Base-by-base conservation (phyloP, 345 rosid species). In the Salix udensis region DNA sequence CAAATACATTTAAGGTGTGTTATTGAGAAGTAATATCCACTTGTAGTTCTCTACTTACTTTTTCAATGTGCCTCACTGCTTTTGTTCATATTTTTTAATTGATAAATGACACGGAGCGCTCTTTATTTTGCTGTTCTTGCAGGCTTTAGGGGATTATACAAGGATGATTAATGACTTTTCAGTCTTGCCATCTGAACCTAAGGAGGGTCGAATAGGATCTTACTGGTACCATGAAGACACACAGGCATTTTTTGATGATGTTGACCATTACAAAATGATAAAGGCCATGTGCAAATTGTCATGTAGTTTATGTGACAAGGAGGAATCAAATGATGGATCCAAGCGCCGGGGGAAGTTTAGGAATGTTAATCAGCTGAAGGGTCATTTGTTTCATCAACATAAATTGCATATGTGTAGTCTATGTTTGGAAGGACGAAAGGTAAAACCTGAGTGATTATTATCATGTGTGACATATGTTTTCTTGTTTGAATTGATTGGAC, bases 241-340 rank as follows among this genome's bases (percentile, higher is more conserved):
- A 6, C 88, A 88, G 70, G 88, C 94, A 12, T 92, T 91, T 83
- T 96, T 96, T 78, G 97, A 96, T 81, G 98, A 96, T 58, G 83
- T 78, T 65, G 99, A 94, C 76, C 97, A 96, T 53, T 96, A 96
- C 84, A 91, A 83, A 87, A 90, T 96, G 99, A 87, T 96, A 82
- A 96, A 92, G 86, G 99, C 97, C 13, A 96, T 94, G 99, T 96
- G 99, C 82, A 91, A 89, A 82, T 94, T 96, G 69, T 91, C 98
- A 2, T 96, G 98, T 55, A 88, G 89, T 79, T 90, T 82, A 21
- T 96, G 99, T 73, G 99, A 96, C 81, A 88, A 85, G 75, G 89
- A 85, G 68, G 89, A 91, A 74, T 28, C 84, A n/a, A 85, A 48
- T 74, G 94, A 89, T 68, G 94, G 88, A 64, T 55, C 88, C 42